Conservation (phyloP, 441 rosid genomes). For the Viola pubescens region DNA sequence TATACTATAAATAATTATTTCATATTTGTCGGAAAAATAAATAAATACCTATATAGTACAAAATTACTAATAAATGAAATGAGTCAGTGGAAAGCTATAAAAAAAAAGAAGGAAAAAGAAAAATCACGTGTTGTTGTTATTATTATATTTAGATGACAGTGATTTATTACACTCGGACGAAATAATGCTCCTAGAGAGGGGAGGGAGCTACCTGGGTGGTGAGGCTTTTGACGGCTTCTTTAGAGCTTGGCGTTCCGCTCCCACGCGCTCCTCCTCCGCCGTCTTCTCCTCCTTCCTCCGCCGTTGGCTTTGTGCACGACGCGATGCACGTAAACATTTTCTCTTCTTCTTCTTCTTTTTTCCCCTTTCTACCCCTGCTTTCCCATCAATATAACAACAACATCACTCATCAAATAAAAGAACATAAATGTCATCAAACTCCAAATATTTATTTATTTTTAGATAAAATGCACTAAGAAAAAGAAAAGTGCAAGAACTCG, state of each 20-base stretch:
- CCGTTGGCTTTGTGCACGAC: constrained; percentile 64
- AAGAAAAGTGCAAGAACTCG: not conserved
- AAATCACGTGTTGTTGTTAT: too few species aligned
- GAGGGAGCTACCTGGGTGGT: constrained; percentile 67
- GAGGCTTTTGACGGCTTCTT: constrained; percentile 99
- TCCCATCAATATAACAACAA: not conserved
- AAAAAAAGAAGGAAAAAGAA: too few species aligned
- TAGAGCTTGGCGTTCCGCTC: constrained; percentile 64
- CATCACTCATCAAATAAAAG: not conserved
- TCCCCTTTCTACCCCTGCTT: constrained; percentile 7
- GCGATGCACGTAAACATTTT: constrained; percentile 95
- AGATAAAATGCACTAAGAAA: not conserved
- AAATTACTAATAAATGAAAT: too few species aligned
- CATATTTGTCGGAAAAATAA: too few species aligned
- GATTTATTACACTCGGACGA: too few species aligned
- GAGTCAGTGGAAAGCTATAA: too few species aligned
- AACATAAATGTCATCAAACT: not conserved
- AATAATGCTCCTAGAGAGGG: too few species aligned
- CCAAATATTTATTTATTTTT: too few species aligned
- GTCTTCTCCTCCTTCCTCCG: constrained; percentile 66
- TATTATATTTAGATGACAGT: too few species aligned
- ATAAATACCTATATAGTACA: too few species aligned
- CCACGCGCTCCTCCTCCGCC: constrained; percentile 54
- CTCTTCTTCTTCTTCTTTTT: not conserved
- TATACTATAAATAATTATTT: too few species aligned